Percentiles rank a stretch among this genome's conserved stretches.
Conservation (phyloP, 495 filamentous ascomycete species). For the Talaromyces borbonicus region DNA sequence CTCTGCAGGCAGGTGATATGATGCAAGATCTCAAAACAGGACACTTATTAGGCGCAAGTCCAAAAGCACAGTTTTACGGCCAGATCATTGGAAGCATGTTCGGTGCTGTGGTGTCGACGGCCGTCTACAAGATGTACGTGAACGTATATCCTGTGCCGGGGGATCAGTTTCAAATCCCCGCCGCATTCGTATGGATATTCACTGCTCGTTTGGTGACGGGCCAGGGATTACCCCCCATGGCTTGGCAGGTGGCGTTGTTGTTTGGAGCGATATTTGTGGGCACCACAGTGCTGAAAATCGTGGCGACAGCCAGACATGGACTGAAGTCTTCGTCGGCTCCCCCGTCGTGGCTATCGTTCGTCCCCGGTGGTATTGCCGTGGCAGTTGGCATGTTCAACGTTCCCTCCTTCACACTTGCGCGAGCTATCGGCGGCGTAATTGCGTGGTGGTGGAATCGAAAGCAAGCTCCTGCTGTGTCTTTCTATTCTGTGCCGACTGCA, state of each 20-base stretch:
- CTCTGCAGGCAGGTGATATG: conserved; percentile 90
- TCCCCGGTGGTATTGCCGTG: conserved; percentile 92
- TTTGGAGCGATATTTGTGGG: conserved; percentile 60
- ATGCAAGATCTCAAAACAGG: conserved; percentile 99
- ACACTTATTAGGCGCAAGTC: conserved; percentile 81
- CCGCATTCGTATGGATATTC: conserved; percentile 93
- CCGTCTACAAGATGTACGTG: conserved; percentile 87
- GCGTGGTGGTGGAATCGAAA: conserved; percentile 58
- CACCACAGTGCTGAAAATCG: conserved; percentile 58
- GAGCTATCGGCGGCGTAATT: conserved; percentile 75
- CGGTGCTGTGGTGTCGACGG: conserved; percentile 79
- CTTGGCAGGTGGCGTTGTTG: conserved; percentile 62
- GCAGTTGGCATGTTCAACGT: conserved; percentile 98
- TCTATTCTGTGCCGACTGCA: background rate
- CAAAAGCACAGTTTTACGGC: conserved; percentile 92
- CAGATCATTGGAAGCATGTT: conserved; percentile 84
- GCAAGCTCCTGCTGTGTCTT: conserved; percentile 31
- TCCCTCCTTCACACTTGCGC: conserved; percentile 86
- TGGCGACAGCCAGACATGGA: conserved; percentile 5
- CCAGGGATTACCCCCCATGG: conserved; percentile 75
- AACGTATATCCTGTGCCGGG: conserved; percentile 81
- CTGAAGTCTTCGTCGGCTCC: conserved; percentile 7
- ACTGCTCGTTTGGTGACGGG: conserved; percentile 92
- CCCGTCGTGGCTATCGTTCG: conserved; percentile 34
- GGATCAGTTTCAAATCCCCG: conserved; percentile 85